Percentiles rank a stretch among this genome's conserved stretches.
Evolutionary conservation across 352 stramenopile species (phyloP).

Genomic region (Blastocystis sp.): DNA sequence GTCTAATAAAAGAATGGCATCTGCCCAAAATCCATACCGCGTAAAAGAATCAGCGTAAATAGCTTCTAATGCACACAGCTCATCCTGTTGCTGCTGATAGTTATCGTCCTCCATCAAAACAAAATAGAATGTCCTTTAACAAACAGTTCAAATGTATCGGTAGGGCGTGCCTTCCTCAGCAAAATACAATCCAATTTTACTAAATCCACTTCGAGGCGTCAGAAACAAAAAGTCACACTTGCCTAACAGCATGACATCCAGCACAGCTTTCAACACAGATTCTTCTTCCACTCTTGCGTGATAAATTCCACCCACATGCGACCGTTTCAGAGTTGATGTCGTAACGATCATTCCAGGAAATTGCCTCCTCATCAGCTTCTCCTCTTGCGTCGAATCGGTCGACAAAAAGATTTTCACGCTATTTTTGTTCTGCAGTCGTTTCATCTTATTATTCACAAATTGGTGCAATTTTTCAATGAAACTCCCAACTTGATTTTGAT

Average conservation of each 20-base stretch:
- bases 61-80: slow-evolving; percentile 32
- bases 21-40: not conserved
- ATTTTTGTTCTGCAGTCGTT: not conserved
- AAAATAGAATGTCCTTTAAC: not conserved
- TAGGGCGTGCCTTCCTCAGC: slow-evolving; percentile 29
- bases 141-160: slow-evolving; percentile 5
- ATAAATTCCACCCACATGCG: slow-evolving; percentile 15
- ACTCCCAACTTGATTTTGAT: not conserved
- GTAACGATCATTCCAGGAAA: slow-evolving; percentile 39
- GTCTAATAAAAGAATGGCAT: not conserved
- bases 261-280: not conserved
- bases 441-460: not conserved
- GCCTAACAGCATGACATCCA: slow-evolving; percentile 34
- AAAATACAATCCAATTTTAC: slow-evolving; percentile 52
- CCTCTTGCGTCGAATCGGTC: not conserved
- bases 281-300: not conserved
- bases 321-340: not conserved
- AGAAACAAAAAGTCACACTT: slow-evolving; percentile 50
- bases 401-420: slow-evolving; percentile 36
- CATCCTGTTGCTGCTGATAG: slow-evolving; percentile 39
- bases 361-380: not conserved
- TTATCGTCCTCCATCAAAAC: slow-evolving; percentile 31
- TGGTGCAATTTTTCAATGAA: not conserved
- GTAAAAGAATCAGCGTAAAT: slow-evolving; percentile 39
- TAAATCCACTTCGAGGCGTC: slow-evolving; percentile 13